Percentiles rank a stretch among this genome's conserved stretches.
These are phyloP conservation scores for Aspergillus sp. DNA, from an alignment of 2,329 filamentous ascomycete species.

Conservation along the genomic window DNA sequence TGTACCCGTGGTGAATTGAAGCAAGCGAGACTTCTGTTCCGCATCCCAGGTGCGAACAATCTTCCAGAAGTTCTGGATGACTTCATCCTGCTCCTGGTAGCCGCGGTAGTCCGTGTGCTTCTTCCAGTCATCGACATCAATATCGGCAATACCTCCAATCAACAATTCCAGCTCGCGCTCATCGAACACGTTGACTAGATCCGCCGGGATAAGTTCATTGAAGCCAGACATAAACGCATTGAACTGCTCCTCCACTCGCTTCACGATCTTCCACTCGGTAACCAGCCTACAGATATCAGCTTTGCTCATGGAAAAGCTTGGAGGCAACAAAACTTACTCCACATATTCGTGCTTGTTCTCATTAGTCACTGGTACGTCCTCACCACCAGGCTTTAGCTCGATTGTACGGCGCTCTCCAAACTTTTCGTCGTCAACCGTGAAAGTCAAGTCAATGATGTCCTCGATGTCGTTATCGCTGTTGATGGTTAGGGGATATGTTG, in stretches of 20 bases:
- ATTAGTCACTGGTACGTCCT: slow-evolving; percentile 93
- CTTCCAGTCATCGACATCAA: slow-evolving; percentile 99
- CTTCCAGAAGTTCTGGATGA: slow-evolving; percentile 99
- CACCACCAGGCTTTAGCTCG: slow-evolving; percentile 85
- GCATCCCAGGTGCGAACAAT: slow-evolving; percentile 92
- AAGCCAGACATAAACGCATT: slow-evolving; percentile 97
- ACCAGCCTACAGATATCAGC: slow-evolving; percentile 62
- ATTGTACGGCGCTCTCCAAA: slow-evolving; percentile 94
- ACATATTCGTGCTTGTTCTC: slow-evolving; percentile 99
- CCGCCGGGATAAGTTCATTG: slow-evolving; percentile 93
- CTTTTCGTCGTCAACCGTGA: slow-evolving; percentile 94
- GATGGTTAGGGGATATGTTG: slow-evolving; percentile 20
- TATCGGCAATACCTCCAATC: slow-evolving; percentile 99
- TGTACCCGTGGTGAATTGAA: slow-evolving; percentile 97
- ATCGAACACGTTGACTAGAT: slow-evolving; percentile 97
- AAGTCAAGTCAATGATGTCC: slow-evolving; percentile 90
- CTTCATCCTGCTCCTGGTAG: slow-evolving; percentile 96
- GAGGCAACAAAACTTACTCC: slow-evolving; percentile 58
- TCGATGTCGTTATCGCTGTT: slow-evolving; percentile 87
- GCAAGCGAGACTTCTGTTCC: slow-evolving; percentile 91
- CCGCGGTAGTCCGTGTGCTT: slow-evolving; percentile 99
- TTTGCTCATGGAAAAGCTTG: neutral
- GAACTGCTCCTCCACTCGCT: slow-evolving; percentile 97
- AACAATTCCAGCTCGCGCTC: slow-evolving; percentile 94
- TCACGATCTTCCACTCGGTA: slow-evolving; percentile 99